Base-by-base conservation (phyloP, 2,329 filamentous ascomycete genomes). In the Alternaria consortialis region DNA sequence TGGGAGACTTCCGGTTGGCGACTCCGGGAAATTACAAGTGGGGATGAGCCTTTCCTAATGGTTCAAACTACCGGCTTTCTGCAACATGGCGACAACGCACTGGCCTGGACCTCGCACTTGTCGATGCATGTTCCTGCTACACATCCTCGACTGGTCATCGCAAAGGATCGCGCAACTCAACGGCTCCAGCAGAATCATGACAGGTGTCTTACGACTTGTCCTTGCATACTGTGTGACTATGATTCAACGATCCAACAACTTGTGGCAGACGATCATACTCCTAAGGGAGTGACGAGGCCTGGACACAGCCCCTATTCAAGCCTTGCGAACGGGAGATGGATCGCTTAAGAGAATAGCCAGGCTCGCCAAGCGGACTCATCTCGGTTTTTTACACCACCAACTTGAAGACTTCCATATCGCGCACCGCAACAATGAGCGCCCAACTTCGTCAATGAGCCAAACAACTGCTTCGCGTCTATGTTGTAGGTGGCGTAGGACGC, bases 11-110 rank as follows among this genome's bases (percentile, higher is more conserved):
- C 56, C 56, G 60, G 67, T 71, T 72, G 72, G 69, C 55, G 62
- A 56, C 39, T 32, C 43, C 13, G 60, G 69, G 71, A 75, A 69
- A 75, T 75, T 71, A 70, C 62, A 64, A 68, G 69, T 74, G 72
- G 73, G 60, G 58, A 62, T 32, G 55, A 58, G 58, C 46, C 29
- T 37, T 32, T 56, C 52, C 47, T 65, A 69, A 58, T 73, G 68
- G 73, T 57, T 60, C 42, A 60, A 53, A 61, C 50, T 44, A 51
- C 53, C 52, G 55, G 58, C 57, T 60, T 46, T 59, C 53, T 61
- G 60, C 64, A 54, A 60, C 62, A 62, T 58, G 53, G 56, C 48
- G 60, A 66, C 58, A 60, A 50, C 60, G 48, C 63, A 64, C 67
- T 31, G 64, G 62, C 48, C 58, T 46, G 44, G 46, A 53, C 46